Evolutionary conservation across 768 basidiomycete species (phyloP).

Genomic region (Lentinula boryana): DNA sequence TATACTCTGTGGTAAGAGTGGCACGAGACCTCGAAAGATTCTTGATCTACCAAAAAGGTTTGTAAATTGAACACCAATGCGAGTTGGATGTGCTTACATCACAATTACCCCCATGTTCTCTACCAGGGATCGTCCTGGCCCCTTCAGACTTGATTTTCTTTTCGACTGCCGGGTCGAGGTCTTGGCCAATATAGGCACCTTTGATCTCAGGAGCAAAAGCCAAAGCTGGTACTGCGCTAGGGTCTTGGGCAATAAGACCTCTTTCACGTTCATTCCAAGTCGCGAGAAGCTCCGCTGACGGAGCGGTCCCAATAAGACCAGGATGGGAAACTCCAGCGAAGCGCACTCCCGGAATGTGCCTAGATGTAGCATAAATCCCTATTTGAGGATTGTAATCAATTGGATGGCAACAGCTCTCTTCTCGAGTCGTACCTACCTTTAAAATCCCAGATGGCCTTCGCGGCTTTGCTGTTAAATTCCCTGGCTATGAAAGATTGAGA

Average conservation of each 20-base stretch:
- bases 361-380: slow-evolving; percentile 68
- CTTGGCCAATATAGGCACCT: slow-evolving; percentile 69
- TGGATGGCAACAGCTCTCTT: background rate
- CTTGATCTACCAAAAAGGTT: slow-evolving; percentile 47
- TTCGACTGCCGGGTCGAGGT: slow-evolving; percentile 37
- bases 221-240: slow-evolving; percentile 51
- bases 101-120: slow-evolving; percentile 80
- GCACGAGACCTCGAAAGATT: slow-evolving; percentile 51
- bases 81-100: slow-evolving; percentile 36
- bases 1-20: no score
- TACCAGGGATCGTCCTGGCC: slow-evolving; percentile 66
- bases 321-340: slow-evolving; percentile 78
- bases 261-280: slow-evolving; percentile 74
- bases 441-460: slow-evolving; percentile 81
- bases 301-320: slow-evolving; percentile 72
- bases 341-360: slow-evolving; percentile 74
- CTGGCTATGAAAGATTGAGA: slow-evolving; percentile 29
- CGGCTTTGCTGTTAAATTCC: slow-evolving; percentile 65
- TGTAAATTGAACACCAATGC: background rate
- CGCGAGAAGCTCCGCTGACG: slow-evolving; percentile 64
- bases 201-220: slow-evolving; percentile 55
- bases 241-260: slow-evolving; percentile 50
- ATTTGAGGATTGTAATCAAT: background rate
- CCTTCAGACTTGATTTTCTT: slow-evolving; percentile 60
- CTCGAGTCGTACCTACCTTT: slow-evolving; percentile 34